Evolutionary conservation across 176 grass and related monocot species (phyloP).

Genomic region (Elaeis guineensis): DNA sequence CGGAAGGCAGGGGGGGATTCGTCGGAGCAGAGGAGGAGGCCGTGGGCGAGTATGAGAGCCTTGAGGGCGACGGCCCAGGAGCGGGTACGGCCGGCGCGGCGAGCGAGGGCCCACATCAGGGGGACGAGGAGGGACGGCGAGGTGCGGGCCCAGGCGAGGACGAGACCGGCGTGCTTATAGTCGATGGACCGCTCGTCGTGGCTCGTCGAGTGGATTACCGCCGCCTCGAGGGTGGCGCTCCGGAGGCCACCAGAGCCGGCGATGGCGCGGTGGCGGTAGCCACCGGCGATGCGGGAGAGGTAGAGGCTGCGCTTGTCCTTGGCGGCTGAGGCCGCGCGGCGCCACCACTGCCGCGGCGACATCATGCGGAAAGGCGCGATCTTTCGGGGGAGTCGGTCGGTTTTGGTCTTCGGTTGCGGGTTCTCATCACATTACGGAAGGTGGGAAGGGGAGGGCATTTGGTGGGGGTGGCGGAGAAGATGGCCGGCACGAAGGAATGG

Average conservation of each 20-base stretch:
- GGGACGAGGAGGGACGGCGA: conserved; percentile 39
- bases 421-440: neutral
- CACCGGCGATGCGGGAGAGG: neutral
- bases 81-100: conserved; percentile 42
- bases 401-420: neutral
- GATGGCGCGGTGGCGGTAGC: neutral
- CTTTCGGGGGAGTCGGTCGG: neutral
- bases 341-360: conserved; percentile 57
- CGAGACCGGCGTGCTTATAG: conserved; percentile 39
- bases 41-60: conserved; percentile 81
- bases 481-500: conserved; percentile 6
- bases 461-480: neutral
- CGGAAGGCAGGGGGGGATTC: conserved; percentile 12
- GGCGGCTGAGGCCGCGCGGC: conserved; percentile 44
- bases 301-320: conserved; percentile 74
- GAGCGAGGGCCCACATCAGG: conserved; percentile 74
- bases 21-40: conserved; percentile 64
- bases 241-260: conserved; percentile 1
- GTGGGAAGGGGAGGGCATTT: neutral
- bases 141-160: conserved; percentile 57
- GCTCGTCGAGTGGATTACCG: conserved; percentile 78
- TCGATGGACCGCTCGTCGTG: conserved; percentile 76
- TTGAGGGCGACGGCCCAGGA: conserved; percentile 93
- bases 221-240: conserved; percentile 39
- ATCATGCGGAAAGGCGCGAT: conserved; percentile 28